phyloP scores from a whole-genome alignment of 192 early-diverging fungal species.

The Coemansia sp. region DNA sequence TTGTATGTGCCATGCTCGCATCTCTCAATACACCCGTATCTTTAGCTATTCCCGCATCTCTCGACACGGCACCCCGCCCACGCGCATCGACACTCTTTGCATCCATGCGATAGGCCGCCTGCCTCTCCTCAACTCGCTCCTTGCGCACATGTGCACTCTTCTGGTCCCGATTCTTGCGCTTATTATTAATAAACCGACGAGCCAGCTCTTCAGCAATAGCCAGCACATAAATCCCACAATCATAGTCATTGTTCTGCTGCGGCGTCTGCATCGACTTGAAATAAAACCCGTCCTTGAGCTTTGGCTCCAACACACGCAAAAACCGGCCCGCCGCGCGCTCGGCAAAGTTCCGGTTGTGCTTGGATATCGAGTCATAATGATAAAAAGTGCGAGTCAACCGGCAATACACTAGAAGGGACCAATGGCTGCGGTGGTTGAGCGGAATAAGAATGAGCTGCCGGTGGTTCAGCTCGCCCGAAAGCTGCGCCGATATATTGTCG shows the following conservation, averaged over 20 bases:
- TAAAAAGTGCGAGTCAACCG: slow-evolving; percentile 53
- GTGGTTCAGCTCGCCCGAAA: slow-evolving; percentile 37
- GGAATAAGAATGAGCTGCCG: slow-evolving; percentile 47
- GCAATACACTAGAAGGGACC: slow-evolving; percentile 54
- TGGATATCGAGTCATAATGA: slow-evolving; percentile 53
- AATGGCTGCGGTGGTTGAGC: slow-evolving; percentile 52
- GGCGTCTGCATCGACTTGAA: slow-evolving; percentile 58
- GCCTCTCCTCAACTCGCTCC: no score
- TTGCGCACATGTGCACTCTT: no score
- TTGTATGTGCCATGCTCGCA: slow-evolving; percentile 1
- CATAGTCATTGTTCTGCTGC: slow-evolving; percentile 55
- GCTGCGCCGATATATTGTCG: slow-evolving; percentile 44
- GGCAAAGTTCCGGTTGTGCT: slow-evolving; percentile 49
- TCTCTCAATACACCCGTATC: background rate
- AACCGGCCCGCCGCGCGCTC: slow-evolving; percentile 51
- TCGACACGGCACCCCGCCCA: no score
- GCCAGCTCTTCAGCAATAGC: slow-evolving; percentile 53
- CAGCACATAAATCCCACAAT: slow-evolving; percentile 54
- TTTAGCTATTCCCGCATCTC: no score
- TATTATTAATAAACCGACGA: slow-evolving; percentile 45
- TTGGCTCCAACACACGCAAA: slow-evolving; percentile 43
- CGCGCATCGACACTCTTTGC: no score
- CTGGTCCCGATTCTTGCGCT: slow-evolving; percentile 8
- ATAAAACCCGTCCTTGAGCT: slow-evolving; percentile 43
- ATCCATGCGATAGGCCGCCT: no score